Conservation (phyloP, 441 rosid species). For the Biscutella laevigata region DNA sequence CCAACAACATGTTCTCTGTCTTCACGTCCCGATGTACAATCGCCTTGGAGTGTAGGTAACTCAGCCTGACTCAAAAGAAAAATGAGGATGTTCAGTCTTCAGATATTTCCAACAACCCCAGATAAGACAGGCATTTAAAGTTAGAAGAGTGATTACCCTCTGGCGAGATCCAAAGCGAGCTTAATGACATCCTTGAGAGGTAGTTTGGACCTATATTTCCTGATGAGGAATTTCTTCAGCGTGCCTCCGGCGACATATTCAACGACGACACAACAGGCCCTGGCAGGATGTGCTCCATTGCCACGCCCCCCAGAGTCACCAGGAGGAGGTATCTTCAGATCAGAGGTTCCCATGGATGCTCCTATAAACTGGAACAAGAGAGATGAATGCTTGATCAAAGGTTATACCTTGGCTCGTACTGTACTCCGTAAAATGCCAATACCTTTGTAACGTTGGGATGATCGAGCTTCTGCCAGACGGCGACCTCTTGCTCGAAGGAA, state of each 20-base stretch:
- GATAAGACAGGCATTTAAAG: neutral
- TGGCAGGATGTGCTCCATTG: slow-evolving; percentile 39
- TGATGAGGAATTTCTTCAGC: slow-evolving; percentile 46
- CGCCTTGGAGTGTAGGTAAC: slow-evolving; percentile 58
- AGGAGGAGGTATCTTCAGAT: slow-evolving; percentile 44
- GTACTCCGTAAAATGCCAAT: too few relatives aligned
- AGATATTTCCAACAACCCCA: neutral
- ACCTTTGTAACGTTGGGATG: slow-evolving; percentile 73
- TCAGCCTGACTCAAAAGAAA: slow-evolving; percentile 30
- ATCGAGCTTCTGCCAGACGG: slow-evolving; percentile 72
- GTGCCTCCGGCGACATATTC: slow-evolving; percentile 63
- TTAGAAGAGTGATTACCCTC: slow-evolving; percentile 35
- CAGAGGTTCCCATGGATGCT: slow-evolving; percentile 69
- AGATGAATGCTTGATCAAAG: neutral
- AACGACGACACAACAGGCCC: slow-evolving; percentile 66
- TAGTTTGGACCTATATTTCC: slow-evolving; percentile 45
- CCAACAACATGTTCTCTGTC: slow-evolving; percentile 64
- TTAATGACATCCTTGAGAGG: slow-evolving; percentile 51
- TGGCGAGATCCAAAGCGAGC: slow-evolving; percentile 59
- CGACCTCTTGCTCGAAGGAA: slow-evolving; percentile 67
- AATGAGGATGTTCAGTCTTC: neutral
- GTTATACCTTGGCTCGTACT: too few relatives aligned
- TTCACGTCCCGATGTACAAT: slow-evolving; percentile 70
- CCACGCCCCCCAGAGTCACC: slow-evolving; percentile 27
- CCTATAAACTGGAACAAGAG: slow-evolving; percentile 33